A percentile compares a stretch with the other conserved stretches of the same genome.
Conservation (phyloP, 768 basidiomycete species). For the Boletus patriciae region DNA sequence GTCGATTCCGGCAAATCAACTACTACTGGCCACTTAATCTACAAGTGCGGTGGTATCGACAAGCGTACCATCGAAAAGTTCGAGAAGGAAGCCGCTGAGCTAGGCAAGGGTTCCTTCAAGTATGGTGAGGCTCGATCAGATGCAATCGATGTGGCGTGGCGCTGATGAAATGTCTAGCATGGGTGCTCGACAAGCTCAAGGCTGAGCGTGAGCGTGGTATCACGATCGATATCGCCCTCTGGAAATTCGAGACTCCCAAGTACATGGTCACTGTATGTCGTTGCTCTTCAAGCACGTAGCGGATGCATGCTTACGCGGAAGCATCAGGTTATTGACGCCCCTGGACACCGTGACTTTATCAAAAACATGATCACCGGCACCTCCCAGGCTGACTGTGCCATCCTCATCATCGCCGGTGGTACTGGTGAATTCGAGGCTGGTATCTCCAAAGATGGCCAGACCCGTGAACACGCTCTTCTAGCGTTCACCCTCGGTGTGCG, state of each 20-base stretch:
- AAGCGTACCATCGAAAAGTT: slow-evolving; percentile 99
- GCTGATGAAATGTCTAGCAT: slow-evolving; percentile 58
- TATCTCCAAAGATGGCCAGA: slow-evolving; percentile 99
- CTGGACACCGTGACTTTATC: slow-evolving; percentile 99
- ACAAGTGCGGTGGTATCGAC: slow-evolving; percentile 99
- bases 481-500: slow-evolving; percentile 99
- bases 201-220: slow-evolving; percentile 99
- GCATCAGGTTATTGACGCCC: slow-evolving; percentile 93
- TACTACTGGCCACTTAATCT: slow-evolving; percentile 99
- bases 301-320: slow-evolving; percentile 2
- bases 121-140: slow-evolving; percentile 64
- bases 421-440: slow-evolving; percentile 99
- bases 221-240: slow-evolving; percentile 99
- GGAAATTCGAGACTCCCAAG: slow-evolving; percentile 99
- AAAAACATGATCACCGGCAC: slow-evolving; percentile 99
- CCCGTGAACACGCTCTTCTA: slow-evolving; percentile 99
- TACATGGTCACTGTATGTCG: slow-evolving; percentile 83
- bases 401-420: slow-evolving; percentile 99
- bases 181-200: slow-evolving; percentile 99
- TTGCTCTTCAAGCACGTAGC: not conserved
- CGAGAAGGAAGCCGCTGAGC: slow-evolving; percentile 99
- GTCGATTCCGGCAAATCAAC: slow-evolving; percentile 99
- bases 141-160: slow-evolving; percentile 14
- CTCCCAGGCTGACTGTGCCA: slow-evolving; percentile 99
- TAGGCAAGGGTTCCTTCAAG: slow-evolving; percentile 99